These are phyloP conservation scores for Fusarium sterilihyphosum DNA, from an alignment of 2,329 filamentous ascomycete species.

Conservation along the genomic window DNA sequence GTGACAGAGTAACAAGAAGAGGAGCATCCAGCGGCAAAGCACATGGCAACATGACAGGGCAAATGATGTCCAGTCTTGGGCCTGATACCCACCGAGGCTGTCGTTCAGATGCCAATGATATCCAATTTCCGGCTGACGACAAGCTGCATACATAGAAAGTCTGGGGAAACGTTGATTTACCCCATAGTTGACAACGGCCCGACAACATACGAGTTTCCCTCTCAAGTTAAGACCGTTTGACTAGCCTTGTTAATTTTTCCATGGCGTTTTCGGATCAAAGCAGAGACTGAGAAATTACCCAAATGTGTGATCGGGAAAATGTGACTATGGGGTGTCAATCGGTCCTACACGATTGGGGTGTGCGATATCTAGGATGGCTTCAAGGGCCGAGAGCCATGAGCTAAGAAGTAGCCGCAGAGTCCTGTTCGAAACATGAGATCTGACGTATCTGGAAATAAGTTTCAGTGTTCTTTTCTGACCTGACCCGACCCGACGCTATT, in stretches of 20 bases:
- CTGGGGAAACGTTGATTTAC: conserved; percentile 18
- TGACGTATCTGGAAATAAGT: conserved; percentile 1
- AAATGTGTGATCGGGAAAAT: not conserved
- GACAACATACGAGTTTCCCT: conserved; percentile 4
- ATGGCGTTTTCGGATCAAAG: conserved; percentile 10
- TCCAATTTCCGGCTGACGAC: not conserved
- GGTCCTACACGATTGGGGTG: conserved; percentile 23
- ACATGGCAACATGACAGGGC: conserved; percentile 11
- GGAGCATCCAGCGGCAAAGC: not conserved
- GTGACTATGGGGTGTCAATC: conserved; percentile 19
- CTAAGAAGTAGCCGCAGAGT: not conserved
- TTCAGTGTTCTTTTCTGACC: not conserved
- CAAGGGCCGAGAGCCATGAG: not conserved
- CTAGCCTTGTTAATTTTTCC: not conserved
- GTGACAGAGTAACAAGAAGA: conserved; percentile 10
- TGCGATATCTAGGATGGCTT: conserved; percentile 16
- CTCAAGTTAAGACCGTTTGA: not conserved
- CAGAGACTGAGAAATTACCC: not conserved
- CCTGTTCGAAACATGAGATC: conserved; percentile 3
- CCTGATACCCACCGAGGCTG: conserved; percentile 17
- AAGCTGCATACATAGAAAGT: conserved; percentile 6
- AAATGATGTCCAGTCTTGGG: conserved; percentile 1
- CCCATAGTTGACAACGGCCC: conserved; percentile 2
- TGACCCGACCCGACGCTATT: not conserved
- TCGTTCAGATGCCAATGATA: conserved; percentile 11